Percentiles rank a stretch among this genome's conserved stretches.
These are phyloP conservation scores for Salvia miltiorrhiza DNA, from an alignment of 257 asterid species.

Conservation along the genomic window DNA sequence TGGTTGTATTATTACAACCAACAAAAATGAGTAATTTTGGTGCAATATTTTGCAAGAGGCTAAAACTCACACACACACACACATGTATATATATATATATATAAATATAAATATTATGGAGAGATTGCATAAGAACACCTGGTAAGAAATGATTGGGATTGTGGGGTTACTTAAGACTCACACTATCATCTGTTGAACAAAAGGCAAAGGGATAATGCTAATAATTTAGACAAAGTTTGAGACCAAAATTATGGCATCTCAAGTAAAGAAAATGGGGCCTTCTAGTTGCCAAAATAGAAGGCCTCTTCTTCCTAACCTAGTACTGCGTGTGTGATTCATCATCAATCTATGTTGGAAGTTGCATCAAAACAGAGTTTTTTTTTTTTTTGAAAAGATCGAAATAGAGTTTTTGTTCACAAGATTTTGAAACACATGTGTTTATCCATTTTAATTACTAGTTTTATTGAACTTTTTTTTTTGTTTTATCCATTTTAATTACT, in stretches of 20 bases:
- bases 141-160: slow-evolving; percentile 26
- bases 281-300: slow-evolving; percentile 4
- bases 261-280: not conserved
- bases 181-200: slow-evolving; percentile 12
- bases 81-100: not conserved
- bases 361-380: not conserved
- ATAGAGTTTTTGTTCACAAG: not conserved
- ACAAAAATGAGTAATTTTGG: slow-evolving; percentile 1
- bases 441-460: too few relatives aligned
- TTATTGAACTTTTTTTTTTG: too few relatives aligned
- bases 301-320: not conserved
- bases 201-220: not conserved
- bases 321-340: not conserved
- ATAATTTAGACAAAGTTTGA: not conserved
- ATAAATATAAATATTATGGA: not conserved
- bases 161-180: slow-evolving; percentile 32
- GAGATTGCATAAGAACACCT: slow-evolving; percentile 20
- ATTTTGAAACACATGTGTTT: not conserved
- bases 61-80: slow-evolving; percentile 7
- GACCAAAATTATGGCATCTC: not conserved
- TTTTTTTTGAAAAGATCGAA: too few relatives aligned
- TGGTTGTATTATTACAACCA: slow-evolving; percentile 25
- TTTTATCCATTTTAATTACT: too few relatives aligned
- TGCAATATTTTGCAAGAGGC: slow-evolving; percentile 18
- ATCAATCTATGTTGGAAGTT: slow-evolving; percentile 14